Base-by-base conservation (phyloP, 129 eudicot genomes). In the Heracleum sosnowskyi region DNA sequence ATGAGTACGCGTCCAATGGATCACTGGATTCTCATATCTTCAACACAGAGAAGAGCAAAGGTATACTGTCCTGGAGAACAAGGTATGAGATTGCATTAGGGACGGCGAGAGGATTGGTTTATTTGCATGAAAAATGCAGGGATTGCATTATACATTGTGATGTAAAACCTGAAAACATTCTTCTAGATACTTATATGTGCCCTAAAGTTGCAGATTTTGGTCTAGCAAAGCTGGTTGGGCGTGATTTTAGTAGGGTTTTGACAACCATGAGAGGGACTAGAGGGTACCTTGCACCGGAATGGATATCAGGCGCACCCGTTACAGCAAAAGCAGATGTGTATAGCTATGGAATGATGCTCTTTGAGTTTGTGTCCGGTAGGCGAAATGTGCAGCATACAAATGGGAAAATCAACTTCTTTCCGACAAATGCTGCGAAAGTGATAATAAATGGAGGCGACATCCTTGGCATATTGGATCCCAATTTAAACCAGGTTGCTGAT, bases 131-230 rank as follows among this genome's bases (percentile, higher is more conserved):
- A 72, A 82, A 88, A 69, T 92, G 97, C 77, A 60, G 91, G 81
- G 91, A 90, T 37, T 88, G 91, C 69, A 89, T 88, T 46, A 88
- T 92, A 33, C 96, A 92, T 74, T 89, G 92, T 57, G 97, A 92
- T 81, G 86, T 92, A 74, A 92, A 92, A 82, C 97, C 97, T 2
- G 90, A 92, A 62, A 92, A 92, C 82, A 92, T 89, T 64, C 91
- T 92, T 37, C 80, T 90, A 0, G 96, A 92, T 34, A 75, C 84
- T 2, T 86, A 85, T 13, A 86, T 86, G 35, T 76, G 80, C 57
- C 90, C 97, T 5, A 86, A 88, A 77, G 82, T 90, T 37, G 91
- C 92, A 24, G 96, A 92, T 87, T 92, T 92, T 77, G 97, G 97
- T 34, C 79, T 90, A 36, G 97, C 97, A 77, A 92, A 92, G 93